These are phyloP conservation scores for Acer campestre DNA, from an alignment of 345 rosid genomes.

Conservation along the genomic window DNA sequence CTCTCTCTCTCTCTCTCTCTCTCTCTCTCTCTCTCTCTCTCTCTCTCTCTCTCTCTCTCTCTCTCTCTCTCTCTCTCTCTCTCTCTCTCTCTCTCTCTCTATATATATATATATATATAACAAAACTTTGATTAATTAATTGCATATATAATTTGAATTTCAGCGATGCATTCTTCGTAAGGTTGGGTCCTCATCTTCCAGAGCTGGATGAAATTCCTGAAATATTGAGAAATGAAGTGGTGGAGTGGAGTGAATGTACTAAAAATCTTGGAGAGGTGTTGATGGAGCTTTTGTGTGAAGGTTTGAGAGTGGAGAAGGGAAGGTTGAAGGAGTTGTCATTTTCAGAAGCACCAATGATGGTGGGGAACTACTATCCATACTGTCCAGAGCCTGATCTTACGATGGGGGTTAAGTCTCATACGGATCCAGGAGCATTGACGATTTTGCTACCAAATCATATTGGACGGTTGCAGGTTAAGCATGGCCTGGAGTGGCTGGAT, in stretches of 20 bases:
- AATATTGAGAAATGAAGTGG: constrained; percentile 40
- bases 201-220: constrained; percentile 43
- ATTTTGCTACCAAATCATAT: constrained; percentile 45
- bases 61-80: too few species aligned
- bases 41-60: too few species aligned
- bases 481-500: constrained; percentile 45
- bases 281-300: constrained; percentile 50
- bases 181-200: constrained; percentile 28
- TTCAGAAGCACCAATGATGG: constrained; percentile 40
- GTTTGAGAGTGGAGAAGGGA: constrained; percentile 37
- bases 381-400: constrained; percentile 68
- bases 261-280: constrained; percentile 35
- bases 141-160: not conserved
- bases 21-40: too few species aligned
- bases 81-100: too few species aligned
- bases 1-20: too few species aligned
- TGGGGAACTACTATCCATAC: constrained; percentile 49
- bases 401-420: constrained; percentile 47
- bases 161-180: constrained; percentile 52
- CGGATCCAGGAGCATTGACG: constrained; percentile 51
- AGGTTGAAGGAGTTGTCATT: constrained; percentile 46
- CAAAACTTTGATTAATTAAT: not conserved
- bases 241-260: constrained; percentile 41
- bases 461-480: constrained; percentile 57
- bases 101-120: too few species aligned